Evolutionary conservation across 2,329 filamentous ascomycete genomes (phyloP), one percentile per base, ranked within the genome.

Genomic region (Coniochaeta pulveracea): DNA sequence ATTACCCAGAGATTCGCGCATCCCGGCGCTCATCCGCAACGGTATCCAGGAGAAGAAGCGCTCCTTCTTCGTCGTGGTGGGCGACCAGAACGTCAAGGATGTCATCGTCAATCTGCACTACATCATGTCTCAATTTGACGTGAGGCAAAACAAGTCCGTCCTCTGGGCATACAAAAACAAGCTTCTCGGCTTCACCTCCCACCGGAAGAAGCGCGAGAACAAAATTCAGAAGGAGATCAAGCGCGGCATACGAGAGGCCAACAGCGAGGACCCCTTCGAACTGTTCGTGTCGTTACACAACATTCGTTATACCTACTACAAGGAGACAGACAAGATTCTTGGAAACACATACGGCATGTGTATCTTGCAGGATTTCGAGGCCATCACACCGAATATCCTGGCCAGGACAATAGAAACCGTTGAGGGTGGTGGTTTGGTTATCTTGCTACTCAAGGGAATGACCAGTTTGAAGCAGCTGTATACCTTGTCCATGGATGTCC

Each of bases 161-260:
- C 66, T 98, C 9, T 98, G 91, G 91, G 89, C 91, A 14, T 98
- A 98, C 66, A 96, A 96, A 69, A 93, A 93, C 57, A 91, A 98
- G 58, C 71, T 98, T 9, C 66, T 98, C 19, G 88, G 86, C 32
- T 96, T 96, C 55, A 93, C 85, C 19, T n/a, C n/a, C n/a, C 88
- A 98, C 60, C 83, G 91, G 35, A 93, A 94, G 69, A 98, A 98
- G 77, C 82, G 91, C 48, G 91, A 98, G 60, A 78, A 80, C 51
- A 98, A 95, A 66, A 95, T 98, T 57, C 94, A 94, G 64, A 94
- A 89, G 59, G 91, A 98, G 52, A 85, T 98, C 58, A 95, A 93
- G 64, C 76, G 86, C 48, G 91, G 91, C 27, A 85, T 88, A 44
- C 76, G 93, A 51, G 91, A 98, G 58, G 76, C 83, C 41, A 94